Percentiles rank a stretch among this genome's conserved stretches.
phyloP scores from a whole-genome alignment of 805 yeast genomes.

The Sugiyamaella lignohabitans region DNA sequence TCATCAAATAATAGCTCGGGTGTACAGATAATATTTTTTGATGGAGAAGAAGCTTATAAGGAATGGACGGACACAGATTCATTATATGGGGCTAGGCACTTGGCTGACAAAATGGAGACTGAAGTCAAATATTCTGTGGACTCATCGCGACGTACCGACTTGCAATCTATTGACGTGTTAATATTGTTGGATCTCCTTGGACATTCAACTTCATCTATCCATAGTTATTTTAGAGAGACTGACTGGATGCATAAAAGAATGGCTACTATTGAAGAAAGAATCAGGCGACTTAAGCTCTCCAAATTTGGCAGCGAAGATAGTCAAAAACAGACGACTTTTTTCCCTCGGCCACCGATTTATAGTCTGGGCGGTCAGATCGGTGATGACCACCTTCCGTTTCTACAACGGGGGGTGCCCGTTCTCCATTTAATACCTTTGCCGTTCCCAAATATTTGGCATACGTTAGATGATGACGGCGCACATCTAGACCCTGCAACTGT shows the following conservation, averaged over 20 bases:
- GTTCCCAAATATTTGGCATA: slow-evolving; percentile 53
- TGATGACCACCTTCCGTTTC: slow-evolving; percentile 54
- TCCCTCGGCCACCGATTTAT: slow-evolving; percentile 16
- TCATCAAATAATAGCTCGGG: slow-evolving; percentile 25
- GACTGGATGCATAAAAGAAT: slow-evolving; percentile 35
- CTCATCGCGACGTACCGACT: slow-evolving; percentile 14
- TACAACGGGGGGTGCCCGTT: slow-evolving; percentile 40
- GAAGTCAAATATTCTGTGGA: slow-evolving; percentile 17
- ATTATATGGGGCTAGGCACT: slow-evolving; percentile 48
- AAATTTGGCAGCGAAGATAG: slow-evolving; percentile 1
- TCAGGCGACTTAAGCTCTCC: slow-evolving; percentile 17
- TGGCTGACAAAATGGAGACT: slow-evolving; percentile 37
- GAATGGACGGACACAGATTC: slow-evolving; percentile 49
- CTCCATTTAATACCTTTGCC: slow-evolving; percentile 48
- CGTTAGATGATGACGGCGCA: slow-evolving; percentile 40
- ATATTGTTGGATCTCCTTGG: slow-evolving; percentile 50
- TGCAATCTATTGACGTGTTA: slow-evolving; percentile 38
- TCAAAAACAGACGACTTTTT: slow-evolving; percentile 9
- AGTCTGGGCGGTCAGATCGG: slow-evolving; percentile 27
- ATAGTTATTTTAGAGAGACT: slow-evolving; percentile 42
- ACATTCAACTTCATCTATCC: slow-evolving; percentile 29
- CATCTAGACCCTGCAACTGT: slow-evolving; percentile 37
- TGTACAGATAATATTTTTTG: slow-evolving; percentile 47
- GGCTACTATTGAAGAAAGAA: slow-evolving; percentile 32
- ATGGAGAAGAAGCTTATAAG: slow-evolving; percentile 56